phyloP scores from a whole-genome alignment of 345 rosid genomes.

The Bruguiera sexangula region DNA sequence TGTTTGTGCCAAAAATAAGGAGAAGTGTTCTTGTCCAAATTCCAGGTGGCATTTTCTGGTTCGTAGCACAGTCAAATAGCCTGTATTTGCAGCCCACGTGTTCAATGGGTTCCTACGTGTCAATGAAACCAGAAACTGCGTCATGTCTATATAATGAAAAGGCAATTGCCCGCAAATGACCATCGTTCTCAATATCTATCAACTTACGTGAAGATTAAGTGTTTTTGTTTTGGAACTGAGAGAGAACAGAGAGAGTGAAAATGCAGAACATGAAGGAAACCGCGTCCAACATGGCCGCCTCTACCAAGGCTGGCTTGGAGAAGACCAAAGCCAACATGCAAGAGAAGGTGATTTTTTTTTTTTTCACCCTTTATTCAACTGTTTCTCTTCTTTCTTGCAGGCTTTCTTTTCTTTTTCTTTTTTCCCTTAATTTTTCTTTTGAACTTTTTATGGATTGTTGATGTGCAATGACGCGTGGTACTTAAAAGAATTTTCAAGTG shows the following conservation, averaged over 20 bases:
- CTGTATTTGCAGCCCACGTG: neutral
- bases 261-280: conserved; percentile 59
- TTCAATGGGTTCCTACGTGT: neutral
- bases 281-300: conserved; percentile 66
- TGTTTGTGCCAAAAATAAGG: neutral
- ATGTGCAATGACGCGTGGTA: too few species aligned
- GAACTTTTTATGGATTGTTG: too few species aligned
- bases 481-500: too few species aligned
- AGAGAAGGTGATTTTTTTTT: conserved; percentile 51
- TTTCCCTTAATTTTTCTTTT: too few species aligned
- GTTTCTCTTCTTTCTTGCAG: neutral
- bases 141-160: neutral
- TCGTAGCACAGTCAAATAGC: too few species aligned
- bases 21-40: neutral
- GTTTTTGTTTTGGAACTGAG: neutral
- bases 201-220: neutral
- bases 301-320: conserved; percentile 75
- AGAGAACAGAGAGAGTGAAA: conserved; percentile 5
- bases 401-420: too few species aligned
- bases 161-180: too few species aligned
- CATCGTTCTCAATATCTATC: too few species aligned
- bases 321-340: conserved; percentile 62
- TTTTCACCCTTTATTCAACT: neutral
- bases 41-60: neutral
- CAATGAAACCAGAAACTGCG: neutral